Percentiles rank a stretch among this genome's conserved stretches.
Conservation (phyloP, 1,284 basidiomycete species). For the Ganoderma leucocontextum region DNA sequence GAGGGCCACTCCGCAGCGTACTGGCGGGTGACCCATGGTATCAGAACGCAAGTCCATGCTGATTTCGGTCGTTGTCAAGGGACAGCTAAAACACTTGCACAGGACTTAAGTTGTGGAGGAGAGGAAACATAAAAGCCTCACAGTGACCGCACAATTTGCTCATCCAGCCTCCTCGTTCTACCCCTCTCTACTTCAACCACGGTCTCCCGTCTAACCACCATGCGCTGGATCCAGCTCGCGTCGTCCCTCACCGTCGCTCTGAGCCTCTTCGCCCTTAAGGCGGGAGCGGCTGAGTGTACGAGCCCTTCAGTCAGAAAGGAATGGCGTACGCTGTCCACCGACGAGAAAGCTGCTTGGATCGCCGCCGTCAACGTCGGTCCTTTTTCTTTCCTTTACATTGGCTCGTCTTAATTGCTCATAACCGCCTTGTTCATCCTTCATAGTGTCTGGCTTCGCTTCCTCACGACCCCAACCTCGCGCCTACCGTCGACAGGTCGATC, state of each 20-base stretch:
- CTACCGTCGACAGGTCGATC: constrained; percentile 37
- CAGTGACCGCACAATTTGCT: not conserved
- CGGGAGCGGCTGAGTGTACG: constrained; percentile 28
- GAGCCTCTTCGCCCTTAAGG: constrained; percentile 8
- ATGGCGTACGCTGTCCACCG: constrained; percentile 36
- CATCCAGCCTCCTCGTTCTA: not conserved
- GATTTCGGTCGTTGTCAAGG: not conserved
- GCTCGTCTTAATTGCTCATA: not conserved
- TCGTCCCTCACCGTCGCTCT: constrained; percentile 10
- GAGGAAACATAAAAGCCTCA: not conserved
- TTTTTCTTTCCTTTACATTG: not conserved
- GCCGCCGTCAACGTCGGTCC: constrained; percentile 39
- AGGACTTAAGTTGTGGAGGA: not conserved
- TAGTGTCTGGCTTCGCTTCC: constrained; percentile 47
- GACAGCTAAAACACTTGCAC: not conserved
- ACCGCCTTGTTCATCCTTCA: not conserved
- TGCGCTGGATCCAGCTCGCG: constrained; percentile 7
- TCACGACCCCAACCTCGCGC: constrained; percentile 38
- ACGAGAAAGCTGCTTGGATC: constrained; percentile 38
- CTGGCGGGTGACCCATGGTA: not conserved
- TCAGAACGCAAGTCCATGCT: not conserved
- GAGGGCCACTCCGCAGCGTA: not conserved
- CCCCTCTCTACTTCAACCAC: not conserved
- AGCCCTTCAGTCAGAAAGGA: constrained; percentile 38
- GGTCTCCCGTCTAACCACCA: not conserved